Evolutionary conservation across 768 basidiomycete species (phyloP).

Genomic region (Boletus edulis): DNA sequence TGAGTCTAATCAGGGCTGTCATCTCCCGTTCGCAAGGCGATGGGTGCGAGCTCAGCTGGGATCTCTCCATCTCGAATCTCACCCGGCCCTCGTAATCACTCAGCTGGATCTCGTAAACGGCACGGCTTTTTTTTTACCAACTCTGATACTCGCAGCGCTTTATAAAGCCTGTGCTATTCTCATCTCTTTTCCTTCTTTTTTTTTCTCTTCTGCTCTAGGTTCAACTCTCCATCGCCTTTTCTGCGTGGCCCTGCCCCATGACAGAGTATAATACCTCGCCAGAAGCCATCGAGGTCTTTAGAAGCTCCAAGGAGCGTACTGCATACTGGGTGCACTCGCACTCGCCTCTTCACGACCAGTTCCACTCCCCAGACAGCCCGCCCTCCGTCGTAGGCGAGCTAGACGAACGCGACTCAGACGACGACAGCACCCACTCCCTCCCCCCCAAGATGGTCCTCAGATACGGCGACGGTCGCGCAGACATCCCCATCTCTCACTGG

Average conservation of each 20-base stretch:
- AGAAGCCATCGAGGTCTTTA: slow-evolving; percentile 55
- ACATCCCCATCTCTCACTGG: slow-evolving; percentile 58
- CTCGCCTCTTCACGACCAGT: slow-evolving; percentile 33
- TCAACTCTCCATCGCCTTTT: background rate
- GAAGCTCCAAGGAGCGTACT: slow-evolving; percentile 60
- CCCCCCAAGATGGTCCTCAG: slow-evolving; percentile 74
- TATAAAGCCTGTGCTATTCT: slow-evolving; percentile 23
- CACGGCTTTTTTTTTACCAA: slow-evolving; percentile 24
- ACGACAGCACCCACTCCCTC: slow-evolving; percentile 41
- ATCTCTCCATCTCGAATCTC: slow-evolving; percentile 27
- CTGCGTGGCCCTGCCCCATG: slow-evolving; percentile 36
- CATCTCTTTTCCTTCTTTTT: slow-evolving; percentile 5
- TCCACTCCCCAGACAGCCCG: slow-evolving; percentile 59
- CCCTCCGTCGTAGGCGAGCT: slow-evolving; percentile 45
- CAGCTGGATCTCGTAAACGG: slow-evolving; percentile 22
- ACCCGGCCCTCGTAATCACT: background rate
- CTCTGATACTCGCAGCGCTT: slow-evolving; percentile 9
- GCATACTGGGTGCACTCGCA: slow-evolving; percentile 59
- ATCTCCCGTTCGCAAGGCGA: slow-evolving; percentile 12
- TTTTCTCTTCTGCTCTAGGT: background rate
- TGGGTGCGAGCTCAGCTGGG: background rate
- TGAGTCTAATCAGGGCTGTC: slow-evolving; percentile 24
- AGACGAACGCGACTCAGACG: slow-evolving; percentile 40
- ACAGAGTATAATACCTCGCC: slow-evolving; percentile 63
- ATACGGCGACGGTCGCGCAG: slow-evolving; percentile 61